Base-by-base conservation (phyloP, 768 basidiomycete species). In the Suillus fuscotomentosus region DNA sequence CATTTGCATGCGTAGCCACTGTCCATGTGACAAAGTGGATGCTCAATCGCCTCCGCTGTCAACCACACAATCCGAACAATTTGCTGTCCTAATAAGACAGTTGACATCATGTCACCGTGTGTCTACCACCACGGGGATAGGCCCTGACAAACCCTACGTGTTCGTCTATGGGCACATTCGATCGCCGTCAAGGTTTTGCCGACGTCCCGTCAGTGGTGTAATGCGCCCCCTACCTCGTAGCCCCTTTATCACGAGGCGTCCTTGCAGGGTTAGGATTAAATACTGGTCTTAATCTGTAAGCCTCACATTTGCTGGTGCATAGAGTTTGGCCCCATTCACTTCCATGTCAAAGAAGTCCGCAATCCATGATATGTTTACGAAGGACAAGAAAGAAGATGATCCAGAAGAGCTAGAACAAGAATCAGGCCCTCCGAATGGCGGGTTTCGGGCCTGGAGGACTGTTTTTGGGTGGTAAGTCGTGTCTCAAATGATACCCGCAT, bases 361-460 rank as follows among this genome's bases (percentile, higher is more conserved):
- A 31, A 31, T 34, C 27, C 51, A 53, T 10, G 17, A 31, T 31
- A 53, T 9, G 17, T 17, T 7, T 27, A 17, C 27, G 51, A 31
- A 9, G 27, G 8, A 53, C 51, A 8, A 57, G 22, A 41, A 57
- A 39, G 15, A 17, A 15, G 55, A 57, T 39, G 9, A 15, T 57
- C 1, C 31, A 31, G 31, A 31, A 31, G 31, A 31, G 4, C 14
- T 24, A 14, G 22, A 5, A 24, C 15, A 17, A 39, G 56, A 41
- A 24, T 41, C 38, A 17, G 56, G 15, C 22, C 56, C 43, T 43
- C 41, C 62, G 10, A 67, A 68, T 41, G 67, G 67, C 27, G 62
- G 67, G 14, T 27, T 64, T 38, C 20, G 17, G 31, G 67, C 64
- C 14, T 68, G 67, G 67, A 34, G 56, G 17, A 68, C 67, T 59